Evolutionary conservation across 2,329 filamentous ascomycete genomes (phyloP), one percentile per base, ranked within the genome.

Genomic region (Colletotrichum sp.): DNA sequence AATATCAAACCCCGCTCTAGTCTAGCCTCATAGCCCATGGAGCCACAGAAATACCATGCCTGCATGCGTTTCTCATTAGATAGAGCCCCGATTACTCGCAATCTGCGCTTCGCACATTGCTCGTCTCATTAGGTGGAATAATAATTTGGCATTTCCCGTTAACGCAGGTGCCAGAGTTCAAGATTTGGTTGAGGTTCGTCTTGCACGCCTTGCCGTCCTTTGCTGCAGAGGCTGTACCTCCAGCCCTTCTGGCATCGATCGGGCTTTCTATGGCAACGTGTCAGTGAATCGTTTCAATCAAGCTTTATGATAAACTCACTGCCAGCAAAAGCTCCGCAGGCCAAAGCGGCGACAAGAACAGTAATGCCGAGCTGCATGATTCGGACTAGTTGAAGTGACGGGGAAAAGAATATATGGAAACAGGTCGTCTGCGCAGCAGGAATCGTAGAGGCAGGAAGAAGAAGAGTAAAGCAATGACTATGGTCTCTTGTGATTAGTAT

Each of bases 1-100:
- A 4, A n/a, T n/a, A 9, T 0, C 9, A n/a, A 49, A n/a, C 0
- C 9, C 39, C 0, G 5, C 18, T n/a, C 39, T n/a, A n/a, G 9
- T 12, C 39, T n/a, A n/a, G 39, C 39, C 5, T n/a, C 39, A n/a
- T 12, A 49, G 18, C 18, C 39, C 39, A 10, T 2, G 39, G 9
- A 44, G 5, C 39, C 44, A 52, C n/a, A n/a, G 2, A 21, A 21
- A 49, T 49, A 0, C 44, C 44, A 52, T 24, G n/a, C 10, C 6
- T 21, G 2, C 6, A 13, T 13, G 6, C 12, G 10, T 52, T 3
- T 21, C n/a, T 5, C 6, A 5, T 52, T 12, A 12, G 9, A n/a
- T 5, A 49, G 18, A 49, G 39, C 18, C 18, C 18, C 39, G 18
- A n/a, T 49, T 21, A 52, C 44, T 52, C 44, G n/a, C 44, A 52